Conservation (phyloP, 2,329 filamentous ascomycete species). For the Penicillium nordicum region DNA sequence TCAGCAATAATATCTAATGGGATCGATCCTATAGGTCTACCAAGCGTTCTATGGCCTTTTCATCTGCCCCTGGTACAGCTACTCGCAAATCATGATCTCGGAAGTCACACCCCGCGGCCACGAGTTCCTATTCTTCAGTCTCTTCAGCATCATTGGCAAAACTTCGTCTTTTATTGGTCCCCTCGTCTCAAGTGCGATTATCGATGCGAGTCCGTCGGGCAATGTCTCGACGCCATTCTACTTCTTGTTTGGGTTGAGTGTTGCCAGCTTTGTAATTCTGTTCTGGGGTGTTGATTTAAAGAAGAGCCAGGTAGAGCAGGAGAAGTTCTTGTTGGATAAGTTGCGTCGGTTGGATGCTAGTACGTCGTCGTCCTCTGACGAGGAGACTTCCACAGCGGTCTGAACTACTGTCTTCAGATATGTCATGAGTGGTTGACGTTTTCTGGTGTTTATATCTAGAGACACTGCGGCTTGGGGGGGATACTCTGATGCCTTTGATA, state of each 20-base stretch:
- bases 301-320: slow-evolving; percentile 59
- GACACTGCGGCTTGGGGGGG: neutral
- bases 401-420: neutral
- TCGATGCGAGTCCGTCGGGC: slow-evolving; percentile 55
- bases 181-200: slow-evolving; percentile 65
- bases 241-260: slow-evolving; percentile 59
- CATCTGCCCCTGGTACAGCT: slow-evolving; percentile 68
- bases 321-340: slow-evolving; percentile 49
- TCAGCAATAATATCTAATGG: neutral
- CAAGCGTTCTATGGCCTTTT: slow-evolving; percentile 61
- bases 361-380: slow-evolving; percentile 7
- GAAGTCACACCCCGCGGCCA: slow-evolving; percentile 66
- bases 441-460: neutral
- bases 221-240: slow-evolving; percentile 64
- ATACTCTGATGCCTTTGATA: neutral
- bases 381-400: neutral
- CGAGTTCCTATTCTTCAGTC: slow-evolving; percentile 67
- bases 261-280: slow-evolving; percentile 54
- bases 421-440: neutral
- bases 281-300: slow-evolving; percentile 58
- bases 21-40: slow-evolving; percentile 31
- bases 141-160: slow-evolving; percentile 68
- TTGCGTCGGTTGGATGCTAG: slow-evolving; percentile 8
- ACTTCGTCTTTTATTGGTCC: slow-evolving; percentile 66
- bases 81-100: slow-evolving; percentile 68